These are phyloP conservation scores for Dryas drummondii DNA, from an alignment of 306 rosid species.

Conservation along the genomic window DNA sequence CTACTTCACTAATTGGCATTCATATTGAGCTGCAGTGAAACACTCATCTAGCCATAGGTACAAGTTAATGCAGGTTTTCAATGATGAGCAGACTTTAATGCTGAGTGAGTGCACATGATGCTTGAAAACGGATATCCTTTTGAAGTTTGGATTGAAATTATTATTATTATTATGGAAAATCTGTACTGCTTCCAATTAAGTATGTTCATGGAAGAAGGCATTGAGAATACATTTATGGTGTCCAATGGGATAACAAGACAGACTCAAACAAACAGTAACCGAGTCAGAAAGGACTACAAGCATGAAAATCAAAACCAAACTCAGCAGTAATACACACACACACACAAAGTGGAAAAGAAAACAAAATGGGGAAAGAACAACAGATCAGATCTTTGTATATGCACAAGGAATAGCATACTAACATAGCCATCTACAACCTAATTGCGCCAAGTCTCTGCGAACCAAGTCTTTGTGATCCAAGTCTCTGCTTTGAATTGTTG, in stretches of 20 bases:
- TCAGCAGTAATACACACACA: slow-evolving; percentile 8
- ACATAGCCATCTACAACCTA: slow-evolving; percentile 39
- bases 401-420: slow-evolving; percentile 29
- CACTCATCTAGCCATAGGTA: slow-evolving; percentile 1
- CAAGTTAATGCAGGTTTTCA: background rate
- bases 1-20: background rate
- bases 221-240: background rate
- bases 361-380: slow-evolving; percentile 26
- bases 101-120: background rate
- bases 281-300: slow-evolving; percentile 11
- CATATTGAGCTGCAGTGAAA: background rate
- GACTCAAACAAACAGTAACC: slow-evolving; percentile 23
- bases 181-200: slow-evolving; percentile 9
- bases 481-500: slow-evolving; percentile 47
- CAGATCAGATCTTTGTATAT: slow-evolving; percentile 23
- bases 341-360: slow-evolving; percentile 25
- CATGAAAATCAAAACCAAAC: slow-evolving; percentile 30
- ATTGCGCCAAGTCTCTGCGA: slow-evolving; percentile 45
- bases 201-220: slow-evolving; percentile 12
- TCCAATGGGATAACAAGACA: slow-evolving; percentile 4
- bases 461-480: slow-evolving; percentile 19
- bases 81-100: background rate
- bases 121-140: no score
- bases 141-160: no score
- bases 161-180: background rate